Base-by-base conservation (phyloP, 225 moss, liverwort and hornwort species). In the Rhytidiadelphus loreus region DNA sequence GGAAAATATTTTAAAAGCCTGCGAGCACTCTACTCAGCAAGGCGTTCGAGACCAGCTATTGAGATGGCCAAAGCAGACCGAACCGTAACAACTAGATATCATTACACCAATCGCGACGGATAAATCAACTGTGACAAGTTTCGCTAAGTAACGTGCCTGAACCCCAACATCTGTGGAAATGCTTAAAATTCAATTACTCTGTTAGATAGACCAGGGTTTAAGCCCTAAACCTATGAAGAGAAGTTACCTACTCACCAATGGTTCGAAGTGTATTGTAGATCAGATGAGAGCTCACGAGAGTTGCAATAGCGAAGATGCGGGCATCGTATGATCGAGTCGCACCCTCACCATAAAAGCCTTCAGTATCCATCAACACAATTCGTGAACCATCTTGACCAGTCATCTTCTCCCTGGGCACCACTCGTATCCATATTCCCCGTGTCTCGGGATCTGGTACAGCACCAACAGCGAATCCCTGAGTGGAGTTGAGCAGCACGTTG, bases 311-410 rank as follows among this genome's bases (percentile, higher is more conserved):
- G 89, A 98, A 98, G 73, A 98, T 95, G 86, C 96, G 94, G 23
- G 98, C 98, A 90, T 98, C 98, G 74, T 97, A 98, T 21, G 96
- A 96, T 77, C 96, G 93, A 44, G 96, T 97, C 62, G 96, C 98
- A 84, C 98, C 98, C 90, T 98, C 98, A 33, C 98, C 98, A 86
- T 98, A 98, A 89, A 98, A 98, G 55, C 98, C 98, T 92, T 98
- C 98, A n/a, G 98, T 98, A 64, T 98, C 98, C 88, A 98, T 89
- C 56, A 98, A 87, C 77, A 97, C 93, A 77, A 98, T 88, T 85
- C 89, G 89, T 64, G 98, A 98, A 80, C 96, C 96, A 83, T 98
- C 98, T 59, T 83, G 61, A 43, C 96, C 98, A 30, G 91, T 88
- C 85, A 98, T 63, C 82, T 79, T 93, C 83, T 96, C 94, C 82